Evolutionary conservation across 1,284 basidiomycete species (phyloP).

Genomic region (Anthracocystis walkeri): DNA sequence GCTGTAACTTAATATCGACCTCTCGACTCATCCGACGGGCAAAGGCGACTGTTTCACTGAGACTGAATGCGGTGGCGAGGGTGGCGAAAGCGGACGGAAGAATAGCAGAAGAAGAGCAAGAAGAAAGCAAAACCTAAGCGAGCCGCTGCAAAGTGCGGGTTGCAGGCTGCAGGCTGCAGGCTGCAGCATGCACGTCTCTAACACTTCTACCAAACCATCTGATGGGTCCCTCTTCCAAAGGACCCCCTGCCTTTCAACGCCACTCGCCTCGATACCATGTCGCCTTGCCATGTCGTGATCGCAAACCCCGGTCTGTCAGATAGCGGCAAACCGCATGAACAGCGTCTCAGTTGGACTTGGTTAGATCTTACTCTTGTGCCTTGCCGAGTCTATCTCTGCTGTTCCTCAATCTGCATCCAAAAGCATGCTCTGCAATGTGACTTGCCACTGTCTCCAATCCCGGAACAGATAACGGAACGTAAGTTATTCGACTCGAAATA

Average conservation of each 20-base stretch:
- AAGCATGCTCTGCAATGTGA: not conserved
- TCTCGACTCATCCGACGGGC: not conserved
- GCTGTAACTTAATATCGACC: not conserved
- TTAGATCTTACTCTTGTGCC: conserved; percentile 9
- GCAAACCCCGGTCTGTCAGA: not conserved
- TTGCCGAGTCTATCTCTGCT: conserved; percentile 5
- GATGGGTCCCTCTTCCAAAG: conserved; percentile 4
- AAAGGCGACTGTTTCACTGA: not conserved
- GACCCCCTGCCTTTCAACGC: conserved; percentile 4
- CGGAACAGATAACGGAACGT: not conserved
- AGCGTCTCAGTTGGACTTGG: not conserved
- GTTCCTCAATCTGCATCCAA: not conserved
- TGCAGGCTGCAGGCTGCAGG: conserved; percentile 26
- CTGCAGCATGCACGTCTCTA: conserved; percentile 19
- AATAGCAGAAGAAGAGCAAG: not conserved
- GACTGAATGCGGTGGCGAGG: not conserved
- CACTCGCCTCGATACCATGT: not conserved
- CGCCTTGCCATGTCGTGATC: conserved; percentile 3
- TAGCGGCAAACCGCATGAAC: not conserved
- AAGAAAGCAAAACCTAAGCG: not conserved
- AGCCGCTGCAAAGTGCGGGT: conserved; percentile 25
- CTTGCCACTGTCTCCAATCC: not conserved
- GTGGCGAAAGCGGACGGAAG: not conserved
- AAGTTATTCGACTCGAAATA: not conserved
- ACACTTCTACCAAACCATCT: conserved; percentile 29